phyloP scores from a whole-genome alignment of 495 filamentous ascomycete species.

The Xylaria sp. region DNA sequence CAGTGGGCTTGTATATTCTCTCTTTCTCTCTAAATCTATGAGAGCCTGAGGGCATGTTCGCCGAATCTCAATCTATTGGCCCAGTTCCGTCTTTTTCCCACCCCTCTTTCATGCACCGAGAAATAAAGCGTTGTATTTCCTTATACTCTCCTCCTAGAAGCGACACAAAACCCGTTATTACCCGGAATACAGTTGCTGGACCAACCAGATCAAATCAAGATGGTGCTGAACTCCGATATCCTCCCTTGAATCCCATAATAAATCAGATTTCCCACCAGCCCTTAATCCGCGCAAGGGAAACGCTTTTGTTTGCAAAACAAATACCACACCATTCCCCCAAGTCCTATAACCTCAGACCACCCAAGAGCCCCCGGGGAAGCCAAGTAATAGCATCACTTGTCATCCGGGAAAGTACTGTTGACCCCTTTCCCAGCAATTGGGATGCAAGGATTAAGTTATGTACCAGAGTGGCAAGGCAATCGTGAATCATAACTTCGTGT shows the following conservation, averaged over 20 bases:
- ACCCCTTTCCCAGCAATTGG: neutral
- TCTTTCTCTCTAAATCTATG: constrained; percentile 24
- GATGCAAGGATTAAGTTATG: constrained; percentile 12
- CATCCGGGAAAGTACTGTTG: constrained; percentile 17
- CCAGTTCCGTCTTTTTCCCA: neutral
- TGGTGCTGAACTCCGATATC: constrained; percentile 22
- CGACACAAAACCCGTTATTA: constrained; percentile 8
- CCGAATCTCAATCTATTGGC: constrained; percentile 25
- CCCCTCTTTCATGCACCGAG: neutral
- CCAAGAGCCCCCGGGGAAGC: neutral
- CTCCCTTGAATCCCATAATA: neutral
- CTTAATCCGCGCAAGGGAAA: constrained; percentile 3
- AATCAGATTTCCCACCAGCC: neutral
- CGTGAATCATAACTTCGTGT: constrained; percentile 27
- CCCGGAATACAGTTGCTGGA: neutral
- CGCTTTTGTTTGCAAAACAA: constrained; percentile 17
- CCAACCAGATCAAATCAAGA: constrained; percentile 13
- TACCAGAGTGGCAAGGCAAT: constrained; percentile 15
- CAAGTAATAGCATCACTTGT: neutral
- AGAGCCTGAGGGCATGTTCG: constrained; percentile 11
- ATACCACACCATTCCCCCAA: constrained; percentile 14
- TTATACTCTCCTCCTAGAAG: neutral
- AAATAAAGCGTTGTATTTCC: neutral
- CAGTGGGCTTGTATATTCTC: constrained; percentile 11
- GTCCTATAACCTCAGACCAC: constrained; percentile 13